phyloP scores from a whole-genome alignment of 805 yeast genomes.

The Saccharomycopsis capsularis region DNA sequence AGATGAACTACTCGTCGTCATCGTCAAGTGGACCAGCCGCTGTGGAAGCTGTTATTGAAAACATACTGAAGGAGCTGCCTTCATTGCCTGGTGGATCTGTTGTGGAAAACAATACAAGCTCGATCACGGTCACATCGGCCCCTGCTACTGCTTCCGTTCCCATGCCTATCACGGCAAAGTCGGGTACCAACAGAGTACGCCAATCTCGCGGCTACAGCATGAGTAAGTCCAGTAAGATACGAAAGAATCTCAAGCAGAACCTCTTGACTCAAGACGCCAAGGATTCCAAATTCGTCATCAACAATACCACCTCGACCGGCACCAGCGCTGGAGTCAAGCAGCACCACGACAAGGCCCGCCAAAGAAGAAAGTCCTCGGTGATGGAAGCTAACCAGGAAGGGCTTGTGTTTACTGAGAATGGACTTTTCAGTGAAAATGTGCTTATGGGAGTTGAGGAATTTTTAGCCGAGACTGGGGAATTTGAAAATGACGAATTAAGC shows the following conservation, averaged over 20 bases:
- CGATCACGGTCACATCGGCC: background rate
- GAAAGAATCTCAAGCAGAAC: conserved; percentile 11
- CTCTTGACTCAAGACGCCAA: background rate
- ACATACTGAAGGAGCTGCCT: too few species aligned
- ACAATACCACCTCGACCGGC: background rate
- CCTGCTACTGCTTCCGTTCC: background rate
- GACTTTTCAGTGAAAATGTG: conserved; percentile 69
- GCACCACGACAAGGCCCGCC: conserved; percentile 24
- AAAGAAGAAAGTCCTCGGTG: conserved; percentile 50
- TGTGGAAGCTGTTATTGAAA: conserved; percentile 5
- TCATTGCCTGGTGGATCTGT: background rate
- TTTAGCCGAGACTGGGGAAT: conserved; percentile 42
- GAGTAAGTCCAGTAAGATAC: conserved; percentile 8
- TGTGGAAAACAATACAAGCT: background rate
- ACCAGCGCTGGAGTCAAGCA: conserved; percentile 15
- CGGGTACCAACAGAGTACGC: conserved; percentile 5
- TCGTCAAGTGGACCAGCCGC: conserved; percentile 27
- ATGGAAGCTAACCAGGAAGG: conserved; percentile 76
- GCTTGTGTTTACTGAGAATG: conserved; percentile 64
- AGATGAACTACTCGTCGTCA: conserved; percentile 19
- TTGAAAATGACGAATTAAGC: conserved; percentile 13
- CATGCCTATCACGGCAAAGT: background rate
- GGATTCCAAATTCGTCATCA: conserved; percentile 11
- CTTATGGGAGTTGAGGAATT: conserved; percentile 69
- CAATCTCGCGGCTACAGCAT: conserved; percentile 9